These are phyloP conservation scores for Leptosphaerulina australis DNA, from an alignment of 2,329 filamentous ascomycete genomes.

Conservation along the genomic window DNA sequence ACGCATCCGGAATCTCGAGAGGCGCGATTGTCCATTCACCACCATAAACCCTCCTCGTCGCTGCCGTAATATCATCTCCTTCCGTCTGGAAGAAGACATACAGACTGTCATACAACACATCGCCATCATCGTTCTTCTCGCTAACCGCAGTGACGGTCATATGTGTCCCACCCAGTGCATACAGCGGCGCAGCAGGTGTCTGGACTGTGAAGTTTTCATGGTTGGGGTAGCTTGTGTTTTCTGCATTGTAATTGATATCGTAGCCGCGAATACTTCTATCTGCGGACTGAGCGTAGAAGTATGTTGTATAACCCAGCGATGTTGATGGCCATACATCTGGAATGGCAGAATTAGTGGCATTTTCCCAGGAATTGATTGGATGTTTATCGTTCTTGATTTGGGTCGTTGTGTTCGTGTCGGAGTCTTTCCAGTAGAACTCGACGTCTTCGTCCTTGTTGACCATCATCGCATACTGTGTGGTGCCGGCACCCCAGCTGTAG, in stretches of 20 bases:
- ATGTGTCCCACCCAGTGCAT: conserved; percentile 49
- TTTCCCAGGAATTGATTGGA: conserved; percentile 51
- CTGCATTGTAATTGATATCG: conserved; percentile 48
- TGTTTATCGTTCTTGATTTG: conserved; percentile 37
- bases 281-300: conserved; percentile 51
- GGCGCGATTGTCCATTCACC: conserved; percentile 40
- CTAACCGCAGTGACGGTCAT: conserved; percentile 48
- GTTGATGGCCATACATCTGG: conserved; percentile 48
- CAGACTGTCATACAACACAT: conserved; percentile 33
- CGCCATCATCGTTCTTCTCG: conserved; percentile 26
- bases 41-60: conserved; percentile 30
- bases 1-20: conserved; percentile 35
- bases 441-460: conserved; percentile 48
- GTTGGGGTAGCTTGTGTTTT: conserved; percentile 46
- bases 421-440: conserved; percentile 55
- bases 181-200: conserved; percentile 32
- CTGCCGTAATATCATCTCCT: conserved; percentile 41
- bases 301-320: conserved; percentile 52
- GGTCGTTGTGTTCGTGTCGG: conserved; percentile 38
- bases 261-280: conserved; percentile 48
- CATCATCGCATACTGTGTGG: conserved; percentile 53
- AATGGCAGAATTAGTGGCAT: conserved; percentile 38
- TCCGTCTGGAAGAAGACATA: conserved; percentile 44
- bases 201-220: conserved; percentile 44
- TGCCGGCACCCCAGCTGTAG: conserved; percentile 52